Evolutionary conservation across 202 grass and related monocot genomes (phyloP).

Genomic region (Panicum virgatum): DNA sequence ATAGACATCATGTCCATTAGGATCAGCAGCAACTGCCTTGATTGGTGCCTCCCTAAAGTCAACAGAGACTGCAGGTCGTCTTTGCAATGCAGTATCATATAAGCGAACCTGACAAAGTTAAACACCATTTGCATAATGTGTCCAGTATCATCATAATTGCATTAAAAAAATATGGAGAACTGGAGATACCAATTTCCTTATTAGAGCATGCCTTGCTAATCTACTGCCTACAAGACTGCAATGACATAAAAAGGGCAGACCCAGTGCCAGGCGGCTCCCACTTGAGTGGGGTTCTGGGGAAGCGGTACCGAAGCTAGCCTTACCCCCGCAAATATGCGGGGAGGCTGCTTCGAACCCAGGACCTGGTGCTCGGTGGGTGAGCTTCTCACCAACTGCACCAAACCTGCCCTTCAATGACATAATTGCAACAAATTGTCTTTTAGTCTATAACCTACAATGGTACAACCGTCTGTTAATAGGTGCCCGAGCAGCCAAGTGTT

Average conservation of each 20-base stretch:
- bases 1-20: slow-evolving; percentile 80
- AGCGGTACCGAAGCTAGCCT: too few species aligned
- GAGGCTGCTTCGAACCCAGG: too few species aligned
- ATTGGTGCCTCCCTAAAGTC: slow-evolving; percentile 86
- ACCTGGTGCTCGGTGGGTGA: too few species aligned
- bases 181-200: background rate
- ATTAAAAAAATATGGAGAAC: background rate
- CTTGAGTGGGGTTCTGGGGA: too few species aligned
- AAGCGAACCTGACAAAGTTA: slow-evolving; percentile 69
- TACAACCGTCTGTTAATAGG: background rate
- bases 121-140: background rate
- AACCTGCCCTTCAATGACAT: too few species aligned
- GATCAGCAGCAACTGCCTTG: slow-evolving; percentile 80
- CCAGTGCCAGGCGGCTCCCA: too few species aligned
- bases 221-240: background rate
- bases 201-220: slow-evolving; percentile 2
- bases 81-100: slow-evolving; percentile 86
- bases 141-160: slow-evolving; percentile 10
- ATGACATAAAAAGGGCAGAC: too few species aligned
- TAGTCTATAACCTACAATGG: background rate
- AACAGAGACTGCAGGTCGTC: slow-evolving; percentile 73
- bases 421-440: background rate
- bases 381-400: too few species aligned
- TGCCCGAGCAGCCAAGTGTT: background rate
- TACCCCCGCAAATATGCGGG: too few species aligned